Conservation (phyloP, 2,329 filamentous ascomycete species). For the Huntiella decipiens region DNA sequence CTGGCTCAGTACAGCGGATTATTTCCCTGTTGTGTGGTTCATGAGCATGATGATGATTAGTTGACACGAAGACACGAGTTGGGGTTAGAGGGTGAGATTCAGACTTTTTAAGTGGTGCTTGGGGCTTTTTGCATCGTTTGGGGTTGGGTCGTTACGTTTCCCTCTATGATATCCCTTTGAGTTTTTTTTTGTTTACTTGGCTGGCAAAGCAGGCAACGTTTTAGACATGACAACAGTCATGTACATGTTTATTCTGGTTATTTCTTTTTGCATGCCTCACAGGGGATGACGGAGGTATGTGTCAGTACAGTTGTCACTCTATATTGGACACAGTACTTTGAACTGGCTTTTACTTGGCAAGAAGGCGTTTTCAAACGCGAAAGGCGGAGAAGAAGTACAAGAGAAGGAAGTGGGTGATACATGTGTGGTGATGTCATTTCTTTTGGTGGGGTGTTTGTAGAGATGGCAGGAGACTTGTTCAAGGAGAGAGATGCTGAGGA, state of each 20-base stretch:
- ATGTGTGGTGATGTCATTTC: neutral
- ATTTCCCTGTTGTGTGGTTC: no score
- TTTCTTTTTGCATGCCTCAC: constrained; percentile 20
- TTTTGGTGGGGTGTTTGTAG: no score
- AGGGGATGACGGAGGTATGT: constrained; percentile 17
- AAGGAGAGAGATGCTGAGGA: no score
- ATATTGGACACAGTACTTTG: constrained; percentile 5
- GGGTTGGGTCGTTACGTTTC: no score
- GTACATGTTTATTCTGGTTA: constrained; percentile 2
- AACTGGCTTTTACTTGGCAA: constrained; percentile 3
- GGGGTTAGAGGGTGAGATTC: no score
- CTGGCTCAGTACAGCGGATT: no score
- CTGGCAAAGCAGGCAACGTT: neutral
- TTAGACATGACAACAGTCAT: no score
- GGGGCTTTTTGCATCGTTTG: no score
- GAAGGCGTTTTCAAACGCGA: neutral
- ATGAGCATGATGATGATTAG: no score
- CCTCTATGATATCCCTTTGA: no score
- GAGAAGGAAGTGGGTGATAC: neutral
- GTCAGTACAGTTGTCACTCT: constrained; percentile 15
- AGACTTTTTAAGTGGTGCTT: no score
- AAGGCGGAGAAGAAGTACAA: neutral
- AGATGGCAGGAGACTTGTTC: neutral
- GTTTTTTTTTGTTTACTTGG: constrained; percentile 5
- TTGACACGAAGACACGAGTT: no score